Conservation (phyloP, 306 rosid genomes). For the Castanopsis chinensis region DNA sequence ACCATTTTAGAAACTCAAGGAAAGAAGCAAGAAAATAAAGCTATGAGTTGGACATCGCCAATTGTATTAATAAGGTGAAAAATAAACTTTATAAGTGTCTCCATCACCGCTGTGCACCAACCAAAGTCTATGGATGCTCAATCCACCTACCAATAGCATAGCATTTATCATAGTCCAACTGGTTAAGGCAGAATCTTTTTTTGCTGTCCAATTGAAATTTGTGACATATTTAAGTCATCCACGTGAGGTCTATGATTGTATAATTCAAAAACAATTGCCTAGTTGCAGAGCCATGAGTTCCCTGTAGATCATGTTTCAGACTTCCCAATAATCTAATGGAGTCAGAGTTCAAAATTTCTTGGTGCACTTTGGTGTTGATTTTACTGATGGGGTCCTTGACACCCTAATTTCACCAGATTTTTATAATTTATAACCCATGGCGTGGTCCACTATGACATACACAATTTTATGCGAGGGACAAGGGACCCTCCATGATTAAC, state of each 20-base stretch:
- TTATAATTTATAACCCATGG: background rate
- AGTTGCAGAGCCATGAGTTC: conserved; percentile 29
- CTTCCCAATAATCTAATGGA: too few relatives aligned
- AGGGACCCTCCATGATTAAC: too few relatives aligned
- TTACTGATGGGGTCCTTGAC: conserved; percentile 28
- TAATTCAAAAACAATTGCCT: conserved; percentile 8
- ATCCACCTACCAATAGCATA: background rate
- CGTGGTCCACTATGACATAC: conserved; percentile 32
- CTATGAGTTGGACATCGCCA: background rate
- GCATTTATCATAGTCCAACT: background rate
- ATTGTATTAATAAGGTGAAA: too few relatives aligned
- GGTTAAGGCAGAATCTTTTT: background rate
- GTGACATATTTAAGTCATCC: background rate
- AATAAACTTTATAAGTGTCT: too few relatives aligned
- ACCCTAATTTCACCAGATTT: conserved; percentile 24
- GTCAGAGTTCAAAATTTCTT: too few relatives aligned
- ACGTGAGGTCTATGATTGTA: background rate
- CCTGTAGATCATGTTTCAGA: too few relatives aligned
- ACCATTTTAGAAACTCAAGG: background rate
- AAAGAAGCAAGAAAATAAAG: background rate
- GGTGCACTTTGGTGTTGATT: background rate
- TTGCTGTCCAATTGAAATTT: background rate
- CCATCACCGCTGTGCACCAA: background rate
- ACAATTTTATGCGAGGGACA: too few relatives aligned
- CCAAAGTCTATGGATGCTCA: background rate